Evolutionary conservation across 2,329 filamentous ascomycete genomes (phyloP).

Genomic region (Monosporascus sp.): DNA sequence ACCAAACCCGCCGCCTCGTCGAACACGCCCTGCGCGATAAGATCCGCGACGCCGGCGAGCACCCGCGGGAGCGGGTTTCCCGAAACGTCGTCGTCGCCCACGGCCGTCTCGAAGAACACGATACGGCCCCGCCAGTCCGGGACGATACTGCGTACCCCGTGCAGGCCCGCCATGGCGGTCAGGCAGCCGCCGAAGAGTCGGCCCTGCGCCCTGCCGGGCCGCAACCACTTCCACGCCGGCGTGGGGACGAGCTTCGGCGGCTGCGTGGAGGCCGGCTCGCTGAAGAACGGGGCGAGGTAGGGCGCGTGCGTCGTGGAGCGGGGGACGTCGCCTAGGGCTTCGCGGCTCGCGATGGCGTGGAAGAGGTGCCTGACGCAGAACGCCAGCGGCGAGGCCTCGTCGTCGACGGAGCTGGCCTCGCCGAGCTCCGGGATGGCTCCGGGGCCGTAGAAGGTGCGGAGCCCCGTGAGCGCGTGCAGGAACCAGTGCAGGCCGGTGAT

Average conservation of each 20-base stretch:
- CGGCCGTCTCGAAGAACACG: constrained; percentile 37
- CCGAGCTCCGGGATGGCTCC: constrained; percentile 34
- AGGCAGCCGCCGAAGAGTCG: constrained; percentile 39
- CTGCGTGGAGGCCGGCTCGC: constrained; percentile 16
- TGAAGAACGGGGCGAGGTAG: constrained; percentile 13
- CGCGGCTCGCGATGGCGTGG: constrained; percentile 19
- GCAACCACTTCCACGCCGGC: constrained; percentile 32
- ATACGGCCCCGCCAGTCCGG: constrained; percentile 34
- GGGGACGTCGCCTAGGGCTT: constrained; percentile 26
- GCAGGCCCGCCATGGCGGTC: constrained; percentile 33
- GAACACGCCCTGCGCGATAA: constrained; percentile 37
- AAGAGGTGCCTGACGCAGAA: constrained; percentile 29
- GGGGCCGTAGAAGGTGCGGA: constrained; percentile 40
- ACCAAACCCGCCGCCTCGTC: constrained; percentile 36
- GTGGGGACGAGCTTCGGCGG: constrained; percentile 24
- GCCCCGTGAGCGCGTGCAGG: constrained; percentile 29
- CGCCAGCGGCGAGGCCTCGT: constrained; percentile 22
- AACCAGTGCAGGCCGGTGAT: constrained; percentile 39
- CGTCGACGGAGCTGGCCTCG: constrained; percentile 15
- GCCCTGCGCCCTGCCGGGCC: constrained; percentile 32
- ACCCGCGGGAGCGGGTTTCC: constrained; percentile 26
- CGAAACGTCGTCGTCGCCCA: constrained; percentile 21
- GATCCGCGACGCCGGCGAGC: constrained; percentile 31
- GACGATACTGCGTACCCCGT: constrained; percentile 26
- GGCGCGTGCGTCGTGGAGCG: constrained; percentile 29